Evolutionary conservation across 345 rosid species (phyloP), one percentile per base, ranked within the genome.

Genomic region (Microthlaspi erraticum): DNA sequence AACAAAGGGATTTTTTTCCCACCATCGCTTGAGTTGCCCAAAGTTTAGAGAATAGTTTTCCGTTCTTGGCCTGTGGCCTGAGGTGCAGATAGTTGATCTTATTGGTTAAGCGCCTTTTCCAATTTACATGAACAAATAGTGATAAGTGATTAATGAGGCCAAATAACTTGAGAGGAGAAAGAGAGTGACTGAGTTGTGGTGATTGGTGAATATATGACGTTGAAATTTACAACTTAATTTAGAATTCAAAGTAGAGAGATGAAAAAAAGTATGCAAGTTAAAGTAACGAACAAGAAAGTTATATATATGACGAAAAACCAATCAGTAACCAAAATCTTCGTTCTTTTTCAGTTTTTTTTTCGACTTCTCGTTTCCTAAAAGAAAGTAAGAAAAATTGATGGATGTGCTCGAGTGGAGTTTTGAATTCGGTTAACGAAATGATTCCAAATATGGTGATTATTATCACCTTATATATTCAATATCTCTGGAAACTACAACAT

Each of bases 271-370:
- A 53, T 73, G 31, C 5, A 48, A 51, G 17, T 60, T 42, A 42
- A 51, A 74, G 57, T 56, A 56, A 38, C 44, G 14, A 59, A 66
- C 72, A 66, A 54, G 12, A 51, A 58, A 66, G 46, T 59, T 66
- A 66, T 67, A 19, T 66, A 49, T 32, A 19, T 66, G 62, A 74
- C 14, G 54, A 50, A n/a, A 58, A 23, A 1, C 42, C 60, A 72
- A 37, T 44, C 42, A 72, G 37, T 31, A 19, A 41, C 12, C 32
- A 20, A 31, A 23, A 23, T 23, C 26, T 23, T 23, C 26, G 2
- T 23, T 23, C 26, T 23, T 23, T 3, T 23, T 23, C 26, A 23
- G 3, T 23, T 23, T 2, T 23, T n/a, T 2, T 23, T 23, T 23
- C 26, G 26, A 23, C 26, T 23, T 23, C 26, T 23, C 26, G 26